Percentiles rank a stretch among this genome's conserved stretches.
These are phyloP conservation scores for Nemania sp. DNA, from an alignment of 2,329 filamentous ascomycete species.

Conservation along the genomic window DNA sequence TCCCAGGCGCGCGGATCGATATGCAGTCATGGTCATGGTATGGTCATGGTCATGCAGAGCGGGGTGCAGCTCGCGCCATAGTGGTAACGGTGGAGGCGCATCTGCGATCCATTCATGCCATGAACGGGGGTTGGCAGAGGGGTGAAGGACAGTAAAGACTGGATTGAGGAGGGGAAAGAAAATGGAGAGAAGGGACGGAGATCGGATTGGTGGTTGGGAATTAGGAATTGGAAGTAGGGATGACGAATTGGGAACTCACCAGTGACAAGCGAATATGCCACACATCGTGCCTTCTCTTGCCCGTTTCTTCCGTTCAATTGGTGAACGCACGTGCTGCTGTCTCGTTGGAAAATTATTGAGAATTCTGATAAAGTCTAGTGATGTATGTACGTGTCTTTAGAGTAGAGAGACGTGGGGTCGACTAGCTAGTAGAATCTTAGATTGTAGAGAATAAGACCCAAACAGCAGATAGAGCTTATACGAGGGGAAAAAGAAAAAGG, in stretches of 20 bases:
- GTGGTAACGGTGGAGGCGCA: no score
- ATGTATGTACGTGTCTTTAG: no score
- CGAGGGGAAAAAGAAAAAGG: background rate
- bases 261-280: slow-evolving; percentile 95
- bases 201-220: slow-evolving; percentile 28
- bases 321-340: background rate
- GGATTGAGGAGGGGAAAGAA: background rate
- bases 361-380: no score
- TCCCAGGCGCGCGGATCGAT: background rate
- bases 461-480: no score
- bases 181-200: background rate
- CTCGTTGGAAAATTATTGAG: no score
- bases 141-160: background rate
- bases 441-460: no score
- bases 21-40: no score
- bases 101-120: no score
- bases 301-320: background rate
- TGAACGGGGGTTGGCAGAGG: no score
- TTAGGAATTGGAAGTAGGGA: no score
- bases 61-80: slow-evolving; percentile 30
- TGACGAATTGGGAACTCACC: slow-evolving; percentile 58
- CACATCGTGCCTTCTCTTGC: slow-evolving; percentile 67
- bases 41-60: slow-evolving; percentile 18
- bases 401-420: no score
- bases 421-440: no score